Evolutionary conservation across 108 stramenopile species (phyloP), one percentile per base, ranked within the genome.

Genomic region (Aureococcus anophagefferens): DNA sequence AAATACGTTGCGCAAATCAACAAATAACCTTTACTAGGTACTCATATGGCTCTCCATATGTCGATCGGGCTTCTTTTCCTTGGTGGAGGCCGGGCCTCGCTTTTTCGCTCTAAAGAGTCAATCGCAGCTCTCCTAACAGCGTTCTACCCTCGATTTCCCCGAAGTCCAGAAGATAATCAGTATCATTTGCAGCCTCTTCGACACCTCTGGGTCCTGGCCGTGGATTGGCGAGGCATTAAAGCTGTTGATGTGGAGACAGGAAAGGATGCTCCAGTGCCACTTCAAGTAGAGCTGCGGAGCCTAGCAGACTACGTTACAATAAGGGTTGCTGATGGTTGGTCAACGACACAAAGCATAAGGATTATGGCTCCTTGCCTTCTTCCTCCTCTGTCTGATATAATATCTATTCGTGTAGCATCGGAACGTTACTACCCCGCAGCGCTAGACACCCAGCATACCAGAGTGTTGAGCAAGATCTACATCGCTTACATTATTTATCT

Each of bases 151-250:
- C 87, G 95, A 30, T 94, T 84, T 65, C 97, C 97, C 18, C 72
- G 81, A 4, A 63, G 76, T 30, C 84, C 93, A 35, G 79, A 81
- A 35, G 96, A 97, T 76, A 94, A 97, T 69, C 92, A 94, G 73
- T 95, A 91, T 76, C 94, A 96, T 77, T 81, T 98, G 46, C 98
- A 98, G 82, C 92, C 96, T 14, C 84, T 97, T 33, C 86, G 98
- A 0, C 95, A 97, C 84, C 82, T 95, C 33, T 98, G 96, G 75
- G 95, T 93, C 28, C 85, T 98, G 45, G 98, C 98, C 0, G 89
- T 86, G 32, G 88, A 94, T 73, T 77, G 87, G 32, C 78, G 92
- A 30, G 81, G 85, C 36, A 68, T 98, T 25, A 86, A 91, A 68
- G 88, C 94, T 3, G 74, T 93, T 29, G 98, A 98, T 68, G 86